Base-by-base conservation (phyloP, 2,329 filamentous ascomycete genomes). In the Talaromyces sp. region DNA sequence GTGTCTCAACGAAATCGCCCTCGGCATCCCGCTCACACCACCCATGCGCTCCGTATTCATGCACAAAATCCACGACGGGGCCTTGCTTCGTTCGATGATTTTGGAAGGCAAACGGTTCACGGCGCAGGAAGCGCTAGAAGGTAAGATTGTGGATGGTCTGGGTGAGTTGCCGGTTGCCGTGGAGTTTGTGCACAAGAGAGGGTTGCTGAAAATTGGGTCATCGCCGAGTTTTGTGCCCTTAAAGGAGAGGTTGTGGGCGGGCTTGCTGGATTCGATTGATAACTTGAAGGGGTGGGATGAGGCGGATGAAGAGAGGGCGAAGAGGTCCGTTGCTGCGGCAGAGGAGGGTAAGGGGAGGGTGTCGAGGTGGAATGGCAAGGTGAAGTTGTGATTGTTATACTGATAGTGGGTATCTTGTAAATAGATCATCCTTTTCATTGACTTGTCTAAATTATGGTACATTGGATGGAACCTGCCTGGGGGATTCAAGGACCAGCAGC, bases 1-100 rank as follows among this genome's bases (percentile, higher is more conserved):
- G 42, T 93, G 91, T 76, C 79, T 95, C 67, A 93, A 93, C 75
- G 91, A 95, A 78, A 81, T 95, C 14, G 87, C 92, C 67, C 89
- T 95, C 65, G 90, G 91, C 58, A 88, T 88, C 1, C 85, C 88
- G n/a, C 83, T 95, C 39, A 84, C 87, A 67, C 83, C 90, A 2
- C 82, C 89, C 64, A 92, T 96, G 89, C 84, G 84, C 60, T 80
- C 82, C 56, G 84, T 95, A 66, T 93, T 95, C 79, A 82, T 89
- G 14, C 79, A 87, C 68, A 95, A 93, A 76, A 73, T 88, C 2
- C 52, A 52, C 21, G 69, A 82, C 0, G 74, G 81, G 1, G 63
- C 71, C 1, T 81, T 82, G 0, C 89, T 88, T 72, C 82, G 89
- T 39, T 78, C 79, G 46, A 77, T 93, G 66, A 84, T 91, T 6